These are phyloP conservation scores for Paramecium pentaurelia DNA, from an alignment of 73 alveolate species.

Conservation along the genomic window DNA sequence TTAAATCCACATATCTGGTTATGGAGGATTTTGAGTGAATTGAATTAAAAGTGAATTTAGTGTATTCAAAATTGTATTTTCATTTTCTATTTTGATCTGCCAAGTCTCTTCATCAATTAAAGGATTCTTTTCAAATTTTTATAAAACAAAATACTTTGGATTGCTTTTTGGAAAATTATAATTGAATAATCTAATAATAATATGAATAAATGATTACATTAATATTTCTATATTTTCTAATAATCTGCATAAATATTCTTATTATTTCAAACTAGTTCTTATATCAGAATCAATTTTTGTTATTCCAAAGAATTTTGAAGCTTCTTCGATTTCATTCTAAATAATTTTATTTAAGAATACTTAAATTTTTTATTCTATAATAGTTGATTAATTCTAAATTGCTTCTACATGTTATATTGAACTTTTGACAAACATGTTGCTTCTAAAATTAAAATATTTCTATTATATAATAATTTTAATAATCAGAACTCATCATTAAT, in stretches of 20 bases:
- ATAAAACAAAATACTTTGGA: not conserved
- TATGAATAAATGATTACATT: not conserved
- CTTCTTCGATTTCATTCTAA: not conserved
- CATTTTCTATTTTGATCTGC: not conserved
- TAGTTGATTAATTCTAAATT: not conserved
- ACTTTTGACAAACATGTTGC: not conserved
- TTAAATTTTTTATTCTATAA: not conserved
- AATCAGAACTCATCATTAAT: not conserved
- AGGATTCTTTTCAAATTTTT: not conserved
- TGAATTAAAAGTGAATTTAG: not conserved
- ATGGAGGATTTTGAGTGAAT: not conserved
- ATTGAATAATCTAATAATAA: not conserved
- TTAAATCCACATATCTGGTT: not conserved
- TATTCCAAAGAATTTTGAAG: not conserved
- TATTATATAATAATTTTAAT: too few relatives aligned
- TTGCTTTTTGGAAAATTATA: not conserved
- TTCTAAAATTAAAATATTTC: too few relatives aligned
- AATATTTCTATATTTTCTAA: not conserved
- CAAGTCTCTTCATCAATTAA: not conserved
- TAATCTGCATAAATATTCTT: not conserved
- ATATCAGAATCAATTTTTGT: not conserved
- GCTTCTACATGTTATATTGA: not conserved
- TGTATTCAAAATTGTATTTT: not conserved
- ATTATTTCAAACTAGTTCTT: not conserved
- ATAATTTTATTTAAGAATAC: not conserved